These are phyloP conservation scores for Neurospora pannonica DNA, from an alignment of 495 filamentous ascomycete species.

Conservation along the genomic window DNA sequence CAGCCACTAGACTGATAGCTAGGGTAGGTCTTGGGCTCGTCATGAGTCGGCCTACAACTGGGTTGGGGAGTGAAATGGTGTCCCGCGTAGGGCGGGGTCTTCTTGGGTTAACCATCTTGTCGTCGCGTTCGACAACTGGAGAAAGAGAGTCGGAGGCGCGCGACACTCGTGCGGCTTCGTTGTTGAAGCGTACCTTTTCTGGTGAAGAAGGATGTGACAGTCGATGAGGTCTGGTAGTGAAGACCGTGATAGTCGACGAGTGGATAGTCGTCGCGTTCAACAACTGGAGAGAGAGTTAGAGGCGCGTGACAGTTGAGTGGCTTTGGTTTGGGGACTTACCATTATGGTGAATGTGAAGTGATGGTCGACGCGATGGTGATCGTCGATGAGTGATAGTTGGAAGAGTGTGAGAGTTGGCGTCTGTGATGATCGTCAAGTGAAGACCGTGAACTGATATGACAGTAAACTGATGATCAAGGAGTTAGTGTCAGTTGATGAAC, in stretches of 20 bases:
- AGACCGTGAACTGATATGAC: neutral
- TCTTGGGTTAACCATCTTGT: neutral
- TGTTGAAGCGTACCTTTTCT: neutral
- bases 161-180: neutral
- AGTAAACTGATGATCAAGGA: neutral
- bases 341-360: neutral
- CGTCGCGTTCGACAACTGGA: neutral
- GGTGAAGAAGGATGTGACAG: neutral
- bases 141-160: neutral
- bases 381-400: neutral
- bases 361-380: neutral
- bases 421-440: neutral
- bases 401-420: neutral
- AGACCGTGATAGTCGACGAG: neutral
- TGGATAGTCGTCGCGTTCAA: neutral
- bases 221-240: neutral
- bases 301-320: neutral
- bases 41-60: neutral
- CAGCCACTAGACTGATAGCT: neutral
- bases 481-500: neutral
- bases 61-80: neutral
- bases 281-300: neutral
- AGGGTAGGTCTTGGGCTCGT: neutral
- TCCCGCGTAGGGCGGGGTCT: neutral
- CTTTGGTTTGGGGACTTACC: neutral